Percentiles rank a stretch among this genome's conserved stretches.
Conservation (phyloP, 345 rosid species). For the Iberis pinnata region DNA sequence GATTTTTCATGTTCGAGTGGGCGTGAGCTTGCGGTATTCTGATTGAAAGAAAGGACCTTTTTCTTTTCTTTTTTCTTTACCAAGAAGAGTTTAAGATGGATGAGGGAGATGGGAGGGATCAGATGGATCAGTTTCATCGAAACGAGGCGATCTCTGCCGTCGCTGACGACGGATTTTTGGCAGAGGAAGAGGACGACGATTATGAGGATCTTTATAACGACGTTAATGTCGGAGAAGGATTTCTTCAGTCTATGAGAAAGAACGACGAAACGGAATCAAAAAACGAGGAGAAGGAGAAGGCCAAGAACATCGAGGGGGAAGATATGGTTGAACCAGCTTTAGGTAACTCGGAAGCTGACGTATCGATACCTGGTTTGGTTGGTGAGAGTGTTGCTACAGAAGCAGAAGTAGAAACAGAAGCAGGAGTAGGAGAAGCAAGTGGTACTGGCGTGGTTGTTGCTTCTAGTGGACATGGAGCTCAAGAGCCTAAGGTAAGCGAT, state of each 20-base stretch:
- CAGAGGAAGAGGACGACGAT: slow-evolving; percentile 69
- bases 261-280: slow-evolving; percentile 40
- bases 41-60: slow-evolving; percentile 13
- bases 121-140: slow-evolving; percentile 54
- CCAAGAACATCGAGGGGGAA: background rate
- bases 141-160: slow-evolving; percentile 67
- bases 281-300: slow-evolving; percentile 25
- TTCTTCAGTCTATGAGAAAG: slow-evolving; percentile 53
- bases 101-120: slow-evolving; percentile 49
- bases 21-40: background rate
- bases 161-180: slow-evolving; percentile 58
- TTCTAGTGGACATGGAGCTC: slow-evolving; percentile 34
- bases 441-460: slow-evolving; percentile 28
- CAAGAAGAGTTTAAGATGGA: slow-evolving; percentile 28
- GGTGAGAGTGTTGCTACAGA: slow-evolving; percentile 32
- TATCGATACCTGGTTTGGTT: slow-evolving; percentile 35
- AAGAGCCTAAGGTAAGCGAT: slow-evolving; percentile 37
- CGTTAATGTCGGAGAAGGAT: slow-evolving; percentile 76
- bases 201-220: slow-evolving; percentile 76
- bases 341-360: slow-evolving; percentile 25
- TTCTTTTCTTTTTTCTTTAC: background rate
- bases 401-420: slow-evolving; percentile 16
- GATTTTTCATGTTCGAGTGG: slow-evolving; percentile 4
- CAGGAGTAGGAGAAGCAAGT: slow-evolving; percentile 14
- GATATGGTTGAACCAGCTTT: slow-evolving; percentile 24